These are phyloP conservation scores for Rosa chinensis DNA, from an alignment of 306 rosid species.

Conservation along the genomic window DNA sequence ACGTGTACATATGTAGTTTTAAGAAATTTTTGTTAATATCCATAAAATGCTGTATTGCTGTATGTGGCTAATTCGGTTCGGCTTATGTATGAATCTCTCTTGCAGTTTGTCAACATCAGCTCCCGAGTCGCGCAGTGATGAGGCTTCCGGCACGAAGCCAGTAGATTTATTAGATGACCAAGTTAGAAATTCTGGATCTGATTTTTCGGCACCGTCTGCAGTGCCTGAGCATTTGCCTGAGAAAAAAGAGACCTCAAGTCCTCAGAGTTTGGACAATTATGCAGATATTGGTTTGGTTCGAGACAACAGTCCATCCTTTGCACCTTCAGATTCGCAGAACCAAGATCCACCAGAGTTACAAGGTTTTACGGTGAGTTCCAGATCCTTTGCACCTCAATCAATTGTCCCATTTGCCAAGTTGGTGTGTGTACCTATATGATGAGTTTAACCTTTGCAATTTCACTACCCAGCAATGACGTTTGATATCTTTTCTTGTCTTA, in stretches of 20 bases:
- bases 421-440: neutral
- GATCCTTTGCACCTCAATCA: neutral
- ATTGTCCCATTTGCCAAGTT: neutral
- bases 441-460: neutral
- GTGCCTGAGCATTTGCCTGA: conserved; percentile 65
- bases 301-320: conserved; percentile 63
- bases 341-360: conserved; percentile 78
- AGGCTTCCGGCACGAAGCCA: conserved; percentile 57
- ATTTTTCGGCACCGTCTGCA: conserved; percentile 59
- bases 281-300: conserved; percentile 68
- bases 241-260: conserved; percentile 57
- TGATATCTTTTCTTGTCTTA: neutral
- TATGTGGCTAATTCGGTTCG: neutral
- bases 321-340: conserved; percentile 61
- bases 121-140: conserved; percentile 56
- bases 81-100: neutral
- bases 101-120: conserved; percentile 61
- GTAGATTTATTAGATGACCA: conserved; percentile 57
- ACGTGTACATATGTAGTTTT: neutral
- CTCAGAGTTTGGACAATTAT: conserved; percentile 64
- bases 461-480: neutral
- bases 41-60: neutral
- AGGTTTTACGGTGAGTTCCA: conserved; percentile 76
- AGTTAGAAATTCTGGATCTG: conserved; percentile 49
- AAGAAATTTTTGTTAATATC: neutral